phyloP scores from a whole-genome alignment of 2,329 filamentous ascomycete species.

The Lachnellula suecica region DNA sequence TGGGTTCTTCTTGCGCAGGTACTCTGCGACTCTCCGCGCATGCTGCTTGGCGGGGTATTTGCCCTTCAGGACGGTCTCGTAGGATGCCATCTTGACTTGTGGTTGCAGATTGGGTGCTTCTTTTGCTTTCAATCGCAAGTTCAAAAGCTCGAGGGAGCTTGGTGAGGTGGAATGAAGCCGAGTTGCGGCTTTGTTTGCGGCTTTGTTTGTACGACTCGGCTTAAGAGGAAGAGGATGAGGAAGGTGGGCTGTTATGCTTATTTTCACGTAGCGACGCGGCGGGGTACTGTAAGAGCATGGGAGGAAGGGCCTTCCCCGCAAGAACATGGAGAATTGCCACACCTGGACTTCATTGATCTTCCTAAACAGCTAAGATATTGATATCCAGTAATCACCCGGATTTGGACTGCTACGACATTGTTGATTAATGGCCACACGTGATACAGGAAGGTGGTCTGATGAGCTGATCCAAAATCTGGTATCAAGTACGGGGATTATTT shows the following conservation, averaged over 20 bases:
- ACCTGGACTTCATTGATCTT: too few relatives aligned
- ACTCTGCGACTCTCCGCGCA: constrained; percentile 77
- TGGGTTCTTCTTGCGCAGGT: constrained; percentile 67
- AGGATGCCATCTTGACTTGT: constrained; percentile 18
- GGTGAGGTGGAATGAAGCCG: not conserved
- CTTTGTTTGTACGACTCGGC: constrained; percentile 2
- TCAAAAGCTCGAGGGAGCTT: not conserved
- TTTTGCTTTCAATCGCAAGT: not conserved
- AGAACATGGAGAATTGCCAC: not conserved
- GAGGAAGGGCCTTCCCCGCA: not conserved
- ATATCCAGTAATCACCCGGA: too few relatives aligned
- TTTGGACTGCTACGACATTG: not conserved
- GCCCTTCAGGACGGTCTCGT: constrained; percentile 48
- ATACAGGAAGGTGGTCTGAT: not conserved
- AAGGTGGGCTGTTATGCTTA: constrained; percentile 12
- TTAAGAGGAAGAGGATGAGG: not conserved
- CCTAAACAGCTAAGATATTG: too few relatives aligned
- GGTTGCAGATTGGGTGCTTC: not conserved
- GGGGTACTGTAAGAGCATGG: constrained; percentile 1
- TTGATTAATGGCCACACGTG: not conserved
- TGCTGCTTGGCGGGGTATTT: constrained; percentile 86
- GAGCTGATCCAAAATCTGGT: not conserved
- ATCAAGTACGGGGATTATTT: not conserved
- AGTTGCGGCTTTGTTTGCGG: not conserved
- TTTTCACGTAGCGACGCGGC: constrained; percentile 4